Evolutionary conservation across 306 rosid species (phyloP).

Genomic region (Acacia melanoxylon): DNA sequence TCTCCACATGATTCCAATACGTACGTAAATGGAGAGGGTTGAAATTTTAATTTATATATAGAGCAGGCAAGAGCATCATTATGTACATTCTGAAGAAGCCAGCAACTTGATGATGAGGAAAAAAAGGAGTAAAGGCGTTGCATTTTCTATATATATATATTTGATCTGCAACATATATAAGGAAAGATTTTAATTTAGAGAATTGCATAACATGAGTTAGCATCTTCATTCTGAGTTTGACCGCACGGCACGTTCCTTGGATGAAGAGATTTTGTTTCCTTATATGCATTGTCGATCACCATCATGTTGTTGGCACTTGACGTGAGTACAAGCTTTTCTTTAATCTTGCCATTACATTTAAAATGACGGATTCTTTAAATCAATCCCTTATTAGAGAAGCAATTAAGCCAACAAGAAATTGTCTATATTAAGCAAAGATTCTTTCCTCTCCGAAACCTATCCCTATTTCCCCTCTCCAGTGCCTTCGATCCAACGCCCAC

Average conservation of each 20-base stretch:
- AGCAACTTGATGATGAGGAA: not conserved
- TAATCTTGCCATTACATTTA: not conserved
- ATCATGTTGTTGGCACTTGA: not conserved
- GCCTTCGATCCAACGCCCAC: not conserved
- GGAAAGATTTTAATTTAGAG: not conserved
- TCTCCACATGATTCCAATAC: no score
- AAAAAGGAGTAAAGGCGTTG: not conserved
- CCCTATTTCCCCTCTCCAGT: not conserved
- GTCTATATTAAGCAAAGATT: no score
- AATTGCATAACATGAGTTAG: no score
- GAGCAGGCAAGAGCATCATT: not conserved
- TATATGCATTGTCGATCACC: not conserved
- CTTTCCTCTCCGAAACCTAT: no score
- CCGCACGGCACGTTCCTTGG: not conserved
- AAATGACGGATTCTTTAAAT: not conserved
- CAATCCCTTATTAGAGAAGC: not conserved
- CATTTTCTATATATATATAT: not conserved
- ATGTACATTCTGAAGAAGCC: not conserved
- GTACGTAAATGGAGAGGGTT: no score
- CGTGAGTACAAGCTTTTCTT: no score
- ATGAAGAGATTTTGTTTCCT: not conserved
- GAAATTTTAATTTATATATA: no score
- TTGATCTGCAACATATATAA: not conserved
- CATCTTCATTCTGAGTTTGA: not conserved
- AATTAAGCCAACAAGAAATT: no score